Base-by-base conservation (phyloP, 2,329 filamentous ascomycete species). In the Hansfordia pulvinata region DNA sequence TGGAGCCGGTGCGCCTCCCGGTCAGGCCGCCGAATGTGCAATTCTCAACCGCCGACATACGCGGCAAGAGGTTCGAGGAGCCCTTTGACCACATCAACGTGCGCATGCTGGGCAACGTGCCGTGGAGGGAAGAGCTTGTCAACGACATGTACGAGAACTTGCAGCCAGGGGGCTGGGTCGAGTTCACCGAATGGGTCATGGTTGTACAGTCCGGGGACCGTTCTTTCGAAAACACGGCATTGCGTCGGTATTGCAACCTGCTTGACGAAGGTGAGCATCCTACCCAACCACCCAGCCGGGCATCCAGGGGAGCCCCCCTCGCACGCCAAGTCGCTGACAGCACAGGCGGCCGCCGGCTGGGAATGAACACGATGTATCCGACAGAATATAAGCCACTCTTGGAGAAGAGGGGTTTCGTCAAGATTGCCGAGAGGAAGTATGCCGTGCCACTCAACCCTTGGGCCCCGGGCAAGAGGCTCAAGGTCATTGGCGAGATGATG, bases 171-270 rank as follows among this genome's bases (percentile, higher is more conserved):
- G 48, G 46, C n/a, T 52, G 43, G 38, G 36, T 46, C 26, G 49
- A 53, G 37, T 47, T 51, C 30, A 49, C 46, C 16, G 50, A 53
- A 35, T 52, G 44, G 44, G 35, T 46, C 16, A 36, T 44, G 23
- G 29, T 43, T 10, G 39, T 48, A 4, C 39, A 46, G 19, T 48
- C 47, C 5, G 36, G 49, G 5, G 41, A 54, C 32, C 40, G 37
- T 25, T 47, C 47, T 3, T 35, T 51, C 8, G 29, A 44, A 5
- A 46, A 45, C 31, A 49, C 38, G 6, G 41, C 43, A 2, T 40
- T 51, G 23, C 37, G 43, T 8, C 42, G 35, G 17, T 49, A 49
- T 40, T 47, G 48, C 29, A 20, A 22, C 3, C 38, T 47, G 4
- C 30, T 52, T 28, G 33, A 32, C 13, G 28, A 42, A 42, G 38